Base-by-base conservation (phyloP, 2,329 filamentous ascomycete genomes). In the Talaromyces sp. region DNA sequence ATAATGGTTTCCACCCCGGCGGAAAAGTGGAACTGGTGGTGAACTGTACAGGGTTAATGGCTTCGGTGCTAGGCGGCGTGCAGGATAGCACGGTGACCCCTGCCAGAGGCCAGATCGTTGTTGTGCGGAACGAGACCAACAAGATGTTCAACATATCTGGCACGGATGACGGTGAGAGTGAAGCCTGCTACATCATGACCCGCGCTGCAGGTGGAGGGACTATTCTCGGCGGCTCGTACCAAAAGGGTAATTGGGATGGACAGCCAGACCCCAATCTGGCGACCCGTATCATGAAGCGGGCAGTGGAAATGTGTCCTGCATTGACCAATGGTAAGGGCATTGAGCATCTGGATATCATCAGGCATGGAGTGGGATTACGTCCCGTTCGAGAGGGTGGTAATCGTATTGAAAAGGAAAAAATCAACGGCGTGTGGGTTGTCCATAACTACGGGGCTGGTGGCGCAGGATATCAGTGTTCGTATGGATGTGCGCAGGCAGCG, bases 31-130 rank as follows among this genome's bases (percentile, higher is more conserved):
- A 90, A 68, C 75, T 96, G 1, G 78, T 96, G 1, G 79, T 98
- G 67, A 98, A 98, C 73, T 91, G 91, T 67, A 93, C 92, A 0
- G 94, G 93, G 0, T 80, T 98, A 6, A 83, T 88, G 9, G 87
- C 92, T 0, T 83, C 83, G 54, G 87, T 83, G 61, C 85, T 98
- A 0, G 92, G 91, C 10, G 94, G 94, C 40, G 93, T 98, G 0
- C 81, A 85, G 75, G 94, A 98, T 71, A 74, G 78, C 62, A 84
- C 82, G 5, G 83, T 97, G 66, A 83, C 87, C 60, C 93, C 94
- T 0, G 88, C 85, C 1, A 86, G 94, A 2, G 94, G 92, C 3
- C 94, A 97, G 77, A 86, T 91, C 14, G 90, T 96, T 0, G 74
- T 96, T 0, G 91, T 96, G 18, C 82, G 92, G 61, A 96, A 96